Base-by-base conservation (phyloP, 768 basidiomycete species). In the Gelatoporia subvermispora region DNA sequence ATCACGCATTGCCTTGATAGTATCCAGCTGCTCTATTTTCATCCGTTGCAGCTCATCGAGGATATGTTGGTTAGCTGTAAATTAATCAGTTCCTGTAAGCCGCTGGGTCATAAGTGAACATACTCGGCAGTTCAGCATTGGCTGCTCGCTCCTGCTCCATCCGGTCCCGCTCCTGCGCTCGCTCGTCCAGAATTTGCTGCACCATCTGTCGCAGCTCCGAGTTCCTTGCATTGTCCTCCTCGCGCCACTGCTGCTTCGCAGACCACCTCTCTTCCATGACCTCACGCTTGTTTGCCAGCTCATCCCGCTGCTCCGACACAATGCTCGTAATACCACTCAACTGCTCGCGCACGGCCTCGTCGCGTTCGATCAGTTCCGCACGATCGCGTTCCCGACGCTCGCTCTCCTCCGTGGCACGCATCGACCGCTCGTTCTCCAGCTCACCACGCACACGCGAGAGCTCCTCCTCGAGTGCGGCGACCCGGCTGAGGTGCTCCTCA, bases 311-410 rank as follows among this genome's bases (percentile, higher is more conserved):
- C 49, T 84, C 81, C 48, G 85, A 80, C 13, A 91, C 71, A 45
- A 88, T 61, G 52, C 84, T 83, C 1, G 88, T 84, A 53, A 93
- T 78, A 50, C 91, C 88, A 4, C 62, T 68, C 13, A 93, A 64
- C 54, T 89, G 87, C 35, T 63, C 69, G 28, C 79, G 72, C 37
- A 87, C 62, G 8, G 67, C 73, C 13, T 84, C 81, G 52, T 84
- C 79, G 5, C 81, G 76, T 48, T 87, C 85, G 35, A 69, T 59
- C 28, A 72, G 68, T 41, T 84, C 85, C 35, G 68, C 67, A 18
- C 77, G 68, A 52, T 85, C 82, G 24, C 72, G 72, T 59, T 88
- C 84, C 25, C 78, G 71, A 17, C 75, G 72, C 52, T 85, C 84
- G 2, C 81, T 71, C 38, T 84, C 82, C 47, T 84, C 80, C 1